Base-by-base conservation (phyloP, 805 yeast genomes). In the Metschnikowia sp. region DNA sequence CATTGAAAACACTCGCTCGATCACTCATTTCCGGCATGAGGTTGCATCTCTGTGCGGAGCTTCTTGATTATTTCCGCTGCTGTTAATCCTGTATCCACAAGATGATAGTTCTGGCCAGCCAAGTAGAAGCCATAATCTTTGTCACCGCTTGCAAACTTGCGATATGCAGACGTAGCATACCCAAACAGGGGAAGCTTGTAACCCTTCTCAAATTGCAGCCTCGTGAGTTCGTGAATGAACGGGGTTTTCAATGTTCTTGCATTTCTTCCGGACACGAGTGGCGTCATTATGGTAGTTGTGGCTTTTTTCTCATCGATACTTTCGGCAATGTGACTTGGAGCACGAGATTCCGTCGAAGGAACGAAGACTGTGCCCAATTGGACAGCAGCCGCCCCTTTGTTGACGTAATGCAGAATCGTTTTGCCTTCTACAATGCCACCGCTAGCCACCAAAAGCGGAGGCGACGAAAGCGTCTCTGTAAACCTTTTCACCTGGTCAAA, bases 341-440 rank as follows among this genome's bases (percentile, higher is more conserved):
- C 56, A 3, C 48, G 40, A 2, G 65, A 51, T 44, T 74, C 79
- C 5, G 55, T 50, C n/a, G 69, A 54, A 0, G 65, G 60, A 12
- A 81, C 61, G 55, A 79, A 78, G 0, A 70, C 69, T 0, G 85
- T 77, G 0, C 86, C 86, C 33, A 81, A n/a, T 47, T 78, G 84
- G 9, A 76, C 83, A 0, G 75, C 82, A 3, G 76, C 65, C 2
- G 82, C 80, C 0, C 84, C 83, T 5, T 52, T 47, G 0, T 57
- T 45, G 9, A 78, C 52, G 30, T 66, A 69, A 1, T 53, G 53
- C 7, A 61, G 55, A 15, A 72, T 62, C 6, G 63, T 61, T 3
- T 40, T 18, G 0, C 68, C 62, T 43, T 66, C 66, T 50, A 62
- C 58, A 12, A 82, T 70, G 0, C 86, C 85, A 13, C 86, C 86